Evolutionary conservation across 2,329 filamentous ascomycete genomes (phyloP).

Genomic region (Talaromyces sp.): DNA sequence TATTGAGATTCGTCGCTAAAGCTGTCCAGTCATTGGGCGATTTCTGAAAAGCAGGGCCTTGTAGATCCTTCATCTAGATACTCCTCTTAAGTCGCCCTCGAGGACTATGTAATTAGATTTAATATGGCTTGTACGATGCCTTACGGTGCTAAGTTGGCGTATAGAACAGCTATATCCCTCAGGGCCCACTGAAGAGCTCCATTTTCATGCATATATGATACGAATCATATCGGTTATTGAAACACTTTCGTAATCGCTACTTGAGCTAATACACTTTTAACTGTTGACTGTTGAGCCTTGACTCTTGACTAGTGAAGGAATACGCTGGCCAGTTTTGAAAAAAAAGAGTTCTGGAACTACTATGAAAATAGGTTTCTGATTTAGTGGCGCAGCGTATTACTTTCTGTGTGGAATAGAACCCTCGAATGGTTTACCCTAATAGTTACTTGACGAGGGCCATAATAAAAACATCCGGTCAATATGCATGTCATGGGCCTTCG

Average conservation of each 20-base stretch:
- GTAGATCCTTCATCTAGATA: not conserved
- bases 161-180: not conserved
- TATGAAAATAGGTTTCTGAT: not conserved
- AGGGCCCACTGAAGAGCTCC: not conserved
- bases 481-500: not conserved
- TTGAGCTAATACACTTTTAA: too few species aligned
- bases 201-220: not conserved
- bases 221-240: not conserved
- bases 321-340: not conserved
- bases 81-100: too few species aligned
- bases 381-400: not conserved
- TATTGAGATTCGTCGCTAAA: not conserved
- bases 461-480: not conserved
- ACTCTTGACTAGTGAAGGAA: not conserved
- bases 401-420: too few species aligned
- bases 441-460: not conserved
- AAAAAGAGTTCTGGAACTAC: not conserved
- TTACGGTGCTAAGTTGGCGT: not conserved
- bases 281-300: not conserved
- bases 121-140: not conserved
- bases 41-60: not conserved
- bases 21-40: not conserved
- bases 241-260: not conserved
- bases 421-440: not conserved
- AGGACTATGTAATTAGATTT: too few species aligned